Conservation (phyloP, 2,329 filamentous ascomycete species). For the Penicillium sp. region DNA sequence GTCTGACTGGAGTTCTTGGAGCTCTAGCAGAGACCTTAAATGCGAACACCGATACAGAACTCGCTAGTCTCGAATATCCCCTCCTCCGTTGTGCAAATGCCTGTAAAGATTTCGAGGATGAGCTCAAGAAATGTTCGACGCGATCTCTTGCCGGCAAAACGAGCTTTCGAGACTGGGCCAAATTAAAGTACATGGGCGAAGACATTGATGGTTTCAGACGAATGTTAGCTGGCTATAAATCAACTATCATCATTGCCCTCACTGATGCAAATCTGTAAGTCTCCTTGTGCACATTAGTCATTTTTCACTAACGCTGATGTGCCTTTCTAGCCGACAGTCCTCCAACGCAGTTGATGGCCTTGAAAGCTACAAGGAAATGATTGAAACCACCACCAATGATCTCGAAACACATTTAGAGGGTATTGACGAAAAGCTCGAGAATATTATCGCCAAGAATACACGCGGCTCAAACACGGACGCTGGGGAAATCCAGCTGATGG, state of each 20-base stretch:
- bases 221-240: conserved; percentile 43
- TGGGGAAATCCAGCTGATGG: conserved; percentile 16
- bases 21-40: conserved; percentile 33
- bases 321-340: conserved; percentile 25
- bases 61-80: conserved; percentile 37
- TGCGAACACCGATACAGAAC: conserved; percentile 24
- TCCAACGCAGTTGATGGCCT: conserved; percentile 30
- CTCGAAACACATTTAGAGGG: conserved; percentile 28
- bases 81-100: conserved; percentile 43
- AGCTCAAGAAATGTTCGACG: conserved; percentile 36
- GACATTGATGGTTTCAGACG: conserved; percentile 44
- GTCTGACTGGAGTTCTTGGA: conserved; percentile 38
- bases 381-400: conserved; percentile 26
- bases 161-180: conserved; percentile 49
- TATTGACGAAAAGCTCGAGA: conserved; percentile 29
- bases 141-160: conserved; percentile 34
- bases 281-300: background rate
- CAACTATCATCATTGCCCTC: conserved; percentile 44
- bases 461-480: background rate
- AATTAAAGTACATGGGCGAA: conserved; percentile 45
- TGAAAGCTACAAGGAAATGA: conserved; percentile 24
- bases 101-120: conserved; percentile 43
- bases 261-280: conserved; percentile 43
- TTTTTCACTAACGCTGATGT: background rate
- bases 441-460: conserved; percentile 11